These are phyloP conservation scores for Eleusine coracana DNA, from an alignment of 176 grass and related monocot species.

Conservation along the genomic window DNA sequence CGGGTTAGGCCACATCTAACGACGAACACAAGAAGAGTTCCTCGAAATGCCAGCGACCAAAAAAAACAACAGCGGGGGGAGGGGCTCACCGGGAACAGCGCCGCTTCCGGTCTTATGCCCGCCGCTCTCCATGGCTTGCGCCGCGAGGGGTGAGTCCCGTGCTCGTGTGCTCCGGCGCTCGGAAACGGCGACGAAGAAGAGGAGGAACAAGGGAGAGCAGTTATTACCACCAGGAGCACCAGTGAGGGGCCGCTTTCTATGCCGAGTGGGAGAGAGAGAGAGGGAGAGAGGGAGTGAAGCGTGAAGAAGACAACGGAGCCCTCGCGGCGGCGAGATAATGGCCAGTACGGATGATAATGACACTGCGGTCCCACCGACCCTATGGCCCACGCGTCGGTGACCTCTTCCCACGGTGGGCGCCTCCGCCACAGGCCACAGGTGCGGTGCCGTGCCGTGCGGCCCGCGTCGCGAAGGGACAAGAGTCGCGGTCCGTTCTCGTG, in stretches of 20 bases:
- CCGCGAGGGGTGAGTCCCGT: not conserved
- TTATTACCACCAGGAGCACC: not conserved
- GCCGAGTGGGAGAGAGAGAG: not conserved
- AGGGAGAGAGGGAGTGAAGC: not conserved
- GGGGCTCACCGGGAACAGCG: constrained; percentile 13
- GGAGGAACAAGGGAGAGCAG: not conserved
- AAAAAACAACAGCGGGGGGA: not conserved
- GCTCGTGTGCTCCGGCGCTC: constrained; percentile 17
- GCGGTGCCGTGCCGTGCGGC: not conserved
- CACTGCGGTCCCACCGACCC: not conserved
- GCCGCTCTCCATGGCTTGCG: constrained; percentile 34
- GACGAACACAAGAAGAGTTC: not conserved
- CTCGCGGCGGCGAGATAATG: constrained; percentile 18
- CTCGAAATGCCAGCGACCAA: not conserved
- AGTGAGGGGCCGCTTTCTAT: not conserved
- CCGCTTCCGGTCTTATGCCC: constrained; percentile 7
- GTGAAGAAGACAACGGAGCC: not conserved
- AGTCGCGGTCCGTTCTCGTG: not conserved
- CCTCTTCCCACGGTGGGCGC: not conserved
- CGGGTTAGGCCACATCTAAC: constrained; percentile 15
- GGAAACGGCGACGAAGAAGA: constrained; percentile 10
- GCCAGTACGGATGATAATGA: not conserved
- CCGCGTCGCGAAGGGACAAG: constrained; percentile 18
- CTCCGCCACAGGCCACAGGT: not conserved
- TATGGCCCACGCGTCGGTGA: constrained; percentile 3